These are phyloP conservation scores for Colletotrichum echinochloae DNA, from an alignment of 2,329 filamentous ascomycete species.

Conservation along the genomic window DNA sequence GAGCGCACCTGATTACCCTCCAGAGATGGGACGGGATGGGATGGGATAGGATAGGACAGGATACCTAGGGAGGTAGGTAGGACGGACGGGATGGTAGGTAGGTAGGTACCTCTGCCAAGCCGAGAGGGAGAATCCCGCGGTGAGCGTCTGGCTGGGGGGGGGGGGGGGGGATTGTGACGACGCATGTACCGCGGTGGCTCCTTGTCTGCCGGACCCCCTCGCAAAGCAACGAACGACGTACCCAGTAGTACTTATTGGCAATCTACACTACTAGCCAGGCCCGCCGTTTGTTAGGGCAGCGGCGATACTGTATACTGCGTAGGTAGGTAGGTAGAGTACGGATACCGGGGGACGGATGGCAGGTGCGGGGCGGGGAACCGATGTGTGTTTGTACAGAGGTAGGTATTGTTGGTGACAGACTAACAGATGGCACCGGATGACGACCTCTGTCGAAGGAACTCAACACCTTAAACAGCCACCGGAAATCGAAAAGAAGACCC, in stretches of 20 bases:
- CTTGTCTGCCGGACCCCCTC: constrained; percentile 10
- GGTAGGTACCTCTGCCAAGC: constrained; percentile 30
- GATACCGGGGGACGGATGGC: background rate
- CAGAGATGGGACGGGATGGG: background rate
- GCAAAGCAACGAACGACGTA: background rate
- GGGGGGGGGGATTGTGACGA: background rate
- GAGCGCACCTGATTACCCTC: constrained; percentile 36
- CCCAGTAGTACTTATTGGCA: background rate
- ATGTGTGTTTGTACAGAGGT: background rate
- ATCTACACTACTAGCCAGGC: constrained; percentile 9
- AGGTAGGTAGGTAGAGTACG: background rate
- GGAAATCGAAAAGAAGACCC: background rate
- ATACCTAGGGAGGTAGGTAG: no score
- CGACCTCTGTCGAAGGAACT: background rate
- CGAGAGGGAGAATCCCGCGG: background rate
- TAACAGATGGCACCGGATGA: constrained; percentile 14
- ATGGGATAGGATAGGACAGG: constrained; percentile 5
- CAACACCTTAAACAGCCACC: background rate
- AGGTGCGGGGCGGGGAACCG: constrained; percentile 29
- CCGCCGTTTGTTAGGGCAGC: constrained; percentile 12
- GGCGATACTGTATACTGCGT: background rate
- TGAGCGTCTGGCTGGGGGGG: constrained; percentile 10
- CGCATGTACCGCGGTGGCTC: constrained; percentile 18
- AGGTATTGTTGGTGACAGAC: no score
- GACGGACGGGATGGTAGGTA: no score